Base-by-base conservation (phyloP, 1,139 yeast species). In the Martiniozyma asiatica region DNA sequence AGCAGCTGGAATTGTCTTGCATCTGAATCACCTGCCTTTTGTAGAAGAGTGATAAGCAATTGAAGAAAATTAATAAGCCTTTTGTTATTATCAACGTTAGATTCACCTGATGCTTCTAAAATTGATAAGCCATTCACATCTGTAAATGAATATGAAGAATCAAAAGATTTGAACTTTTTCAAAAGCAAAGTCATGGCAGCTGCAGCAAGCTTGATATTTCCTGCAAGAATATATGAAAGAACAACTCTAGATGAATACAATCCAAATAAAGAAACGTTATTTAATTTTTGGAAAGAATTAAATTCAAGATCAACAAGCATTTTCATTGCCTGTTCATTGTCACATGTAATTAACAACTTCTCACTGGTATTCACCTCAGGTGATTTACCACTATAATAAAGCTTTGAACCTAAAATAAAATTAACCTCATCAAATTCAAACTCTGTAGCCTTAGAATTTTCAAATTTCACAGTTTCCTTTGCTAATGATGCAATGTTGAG, bases 401-500 rank as follows among this genome's bases (percentile, higher is more conserved):
- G 61, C 45, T 79, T 77, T 22, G 61, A 53, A 1, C 95, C 96
- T 39, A 87, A 64, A 13, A 77, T 65, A 41, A 76, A 76, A 48
- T 82, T 87, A 35, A 89, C 59, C 29, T 72, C 76, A 5, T 76
- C 63, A 47, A 84, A 94, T 4, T 95, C 95, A 40, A 68, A 68
- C 35, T 68, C 68, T 35, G 55, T 58, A 0, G 56, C 58, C 30
- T 52, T 53, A 30, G 63, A 63, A 28, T 59, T 57, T 0, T 87
- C 65, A 85, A 94, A 87, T 33, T 64, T 64, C 32, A 71, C 60
- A 36, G 73, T 59, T 35, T 72, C 79, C 32, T 73, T 72, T 15
- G 81, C 67, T 34, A 85, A 63, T 39, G 72, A 79, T 27, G 68
- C 62, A 44, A 84, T 54, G 26, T 77, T 68, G 5, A 85, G 75